These are phyloP conservation scores for Ceratocystis huliohia DNA, from an alignment of 2,329 filamentous ascomycete genomes.

Conservation along the genomic window DNA sequence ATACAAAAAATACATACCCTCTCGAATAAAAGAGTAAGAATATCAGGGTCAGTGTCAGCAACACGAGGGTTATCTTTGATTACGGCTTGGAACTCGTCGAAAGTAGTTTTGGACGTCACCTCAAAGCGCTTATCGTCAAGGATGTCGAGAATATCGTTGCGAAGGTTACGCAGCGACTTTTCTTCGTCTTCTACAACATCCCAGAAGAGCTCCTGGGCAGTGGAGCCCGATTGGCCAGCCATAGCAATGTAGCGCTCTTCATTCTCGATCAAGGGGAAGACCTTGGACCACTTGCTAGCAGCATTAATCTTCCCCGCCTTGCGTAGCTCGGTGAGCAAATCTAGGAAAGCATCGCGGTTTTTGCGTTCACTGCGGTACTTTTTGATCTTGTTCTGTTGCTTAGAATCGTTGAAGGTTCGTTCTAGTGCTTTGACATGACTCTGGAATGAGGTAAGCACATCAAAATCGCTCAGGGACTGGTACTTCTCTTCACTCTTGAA, in stretches of 20 bases:
- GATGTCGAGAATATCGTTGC: slow-evolving; percentile 77
- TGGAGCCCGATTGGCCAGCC: slow-evolving; percentile 72
- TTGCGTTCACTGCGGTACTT: slow-evolving; percentile 74
- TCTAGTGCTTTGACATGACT: slow-evolving; percentile 89
- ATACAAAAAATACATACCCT: slow-evolving; percentile 43
- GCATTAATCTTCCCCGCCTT: slow-evolving; percentile 73
- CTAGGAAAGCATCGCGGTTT: slow-evolving; percentile 67
- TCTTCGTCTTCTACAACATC: slow-evolving; percentile 92
- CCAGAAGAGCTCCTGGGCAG: slow-evolving; percentile 87
- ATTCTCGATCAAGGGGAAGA: slow-evolving; percentile 60
- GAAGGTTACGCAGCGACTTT: slow-evolving; percentile 62
- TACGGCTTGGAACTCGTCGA: slow-evolving; percentile 74
- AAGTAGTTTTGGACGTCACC: slow-evolving; percentile 70
- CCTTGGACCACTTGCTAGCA: slow-evolving; percentile 76
- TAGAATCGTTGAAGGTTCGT: slow-evolving; percentile 77
- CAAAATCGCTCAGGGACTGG: slow-evolving; percentile 70
- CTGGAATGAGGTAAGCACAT: slow-evolving; percentile 86
- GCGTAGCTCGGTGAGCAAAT: slow-evolving; percentile 62
- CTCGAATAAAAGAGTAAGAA: slow-evolving; percentile 69
- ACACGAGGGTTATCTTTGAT: slow-evolving; percentile 80
- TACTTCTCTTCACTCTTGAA: slow-evolving; percentile 68
- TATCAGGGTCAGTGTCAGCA: slow-evolving; percentile 71
- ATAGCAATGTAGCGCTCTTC: slow-evolving; percentile 76
- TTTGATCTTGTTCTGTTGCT: slow-evolving; percentile 73
- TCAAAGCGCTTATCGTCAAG: slow-evolving; percentile 88